Evolutionary conservation across 805 yeast species (phyloP).

Genomic region (Kurtzmaniella fragi): DNA sequence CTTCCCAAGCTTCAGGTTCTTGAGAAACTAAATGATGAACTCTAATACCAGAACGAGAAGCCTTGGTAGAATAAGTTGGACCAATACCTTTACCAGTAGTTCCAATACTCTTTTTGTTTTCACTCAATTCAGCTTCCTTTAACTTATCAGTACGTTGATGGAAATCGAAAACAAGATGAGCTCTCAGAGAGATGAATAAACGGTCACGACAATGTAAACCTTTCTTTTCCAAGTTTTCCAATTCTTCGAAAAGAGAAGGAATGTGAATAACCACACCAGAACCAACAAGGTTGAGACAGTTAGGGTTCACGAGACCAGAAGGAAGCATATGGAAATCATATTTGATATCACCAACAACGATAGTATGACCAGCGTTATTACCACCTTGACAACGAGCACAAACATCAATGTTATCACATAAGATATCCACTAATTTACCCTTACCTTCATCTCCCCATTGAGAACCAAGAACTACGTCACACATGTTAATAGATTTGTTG

Average conservation of each 20-base stretch:
- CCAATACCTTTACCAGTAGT: slow-evolving; percentile 99
- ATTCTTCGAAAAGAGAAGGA: slow-evolving; percentile 87
- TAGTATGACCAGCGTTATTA: slow-evolving; percentile 98
- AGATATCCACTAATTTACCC: slow-evolving; percentile 92
- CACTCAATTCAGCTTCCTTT: slow-evolving; percentile 84
- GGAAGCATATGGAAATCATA: slow-evolving; percentile 99
- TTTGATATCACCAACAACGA: slow-evolving; percentile 81
- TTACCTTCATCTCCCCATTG: slow-evolving; percentile 99
- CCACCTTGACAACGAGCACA: slow-evolving; percentile 99
- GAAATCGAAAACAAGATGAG: slow-evolving; percentile 95
- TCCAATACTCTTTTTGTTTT: slow-evolving; percentile 82
- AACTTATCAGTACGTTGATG: slow-evolving; percentile 96
- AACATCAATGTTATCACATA: slow-evolving; percentile 92
- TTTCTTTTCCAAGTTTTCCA: slow-evolving; percentile 72
- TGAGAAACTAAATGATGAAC: slow-evolving; percentile 92
- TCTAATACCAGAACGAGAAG: slow-evolving; percentile 93
- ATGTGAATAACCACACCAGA: slow-evolving; percentile 95
- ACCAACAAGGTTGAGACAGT: slow-evolving; percentile 85
- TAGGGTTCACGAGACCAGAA: slow-evolving; percentile 93
- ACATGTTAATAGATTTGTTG: slow-evolving; percentile 38
- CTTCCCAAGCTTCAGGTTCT: slow-evolving; percentile 90
- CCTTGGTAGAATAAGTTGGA: slow-evolving; percentile 95
- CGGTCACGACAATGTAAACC: slow-evolving; percentile 75
- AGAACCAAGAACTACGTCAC: slow-evolving; percentile 92
- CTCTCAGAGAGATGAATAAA: slow-evolving; percentile 85